Base-by-base conservation (phyloP, 1,139 yeast genomes). In the Hanseniaspora sp. region DNA sequence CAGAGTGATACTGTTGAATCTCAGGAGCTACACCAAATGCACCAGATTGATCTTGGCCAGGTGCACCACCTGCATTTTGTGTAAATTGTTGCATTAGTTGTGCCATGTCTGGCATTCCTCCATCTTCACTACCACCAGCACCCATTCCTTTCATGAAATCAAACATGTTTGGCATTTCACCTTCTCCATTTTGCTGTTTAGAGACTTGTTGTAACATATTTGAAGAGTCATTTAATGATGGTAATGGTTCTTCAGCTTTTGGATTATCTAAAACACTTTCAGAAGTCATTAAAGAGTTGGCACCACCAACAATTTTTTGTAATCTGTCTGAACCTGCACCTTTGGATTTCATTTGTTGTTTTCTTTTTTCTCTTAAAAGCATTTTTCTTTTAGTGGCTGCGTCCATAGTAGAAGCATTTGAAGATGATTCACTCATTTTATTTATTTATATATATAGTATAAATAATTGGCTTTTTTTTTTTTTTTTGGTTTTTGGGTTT, bases 261-360 rank as follows among this genome's bases (percentile, higher is more conserved):
- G 54, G 47, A 23, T 56, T 52, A 9, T 63, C 69, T 30, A 69
- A 49, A 15, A 71, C 67, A n/a, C 73, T 66, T 6, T 63, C 66
- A 6, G 71, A 60, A 7, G 68, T 63, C 53, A 70, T 55, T 37
- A 62, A 64, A 48, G 73, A 68, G 43, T 65, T 67, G 31, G 64
- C 61, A 7, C 68, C 68, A 0, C 77, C 77, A 0, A 76, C 70
- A 58, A 76, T 76, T 56, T 70, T 76, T 58, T 76, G 78, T 61
- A 83, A 67, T 56, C 92, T 71, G 29, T 43, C 37, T 17, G 73
- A 72, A 3, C 77, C 64, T 28, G 81, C 83, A 48, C 75, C 74
- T 3, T 84, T 83, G 57, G 76, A 72, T 73, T 83, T 75, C 65
- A 82, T 83, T 59, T 85, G 83, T 52, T 80, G 83, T 60, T 90